Conservation (phyloP, 169 alveolate species). For the Plasmodium yoelii region DNA sequence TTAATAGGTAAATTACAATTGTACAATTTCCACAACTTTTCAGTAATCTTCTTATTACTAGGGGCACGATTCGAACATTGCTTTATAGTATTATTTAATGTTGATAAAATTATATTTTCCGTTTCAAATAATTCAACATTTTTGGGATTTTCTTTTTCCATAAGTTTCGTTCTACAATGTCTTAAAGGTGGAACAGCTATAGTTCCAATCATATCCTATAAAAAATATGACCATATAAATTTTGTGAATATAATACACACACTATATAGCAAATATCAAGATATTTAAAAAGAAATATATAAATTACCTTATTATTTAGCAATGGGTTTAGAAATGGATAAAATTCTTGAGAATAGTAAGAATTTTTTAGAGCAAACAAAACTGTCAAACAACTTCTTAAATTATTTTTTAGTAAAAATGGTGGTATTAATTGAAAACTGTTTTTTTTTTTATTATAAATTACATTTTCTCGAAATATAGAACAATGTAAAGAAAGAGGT, state of each 20-base stretch:
- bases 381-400: conserved; percentile 67
- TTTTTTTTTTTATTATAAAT: conserved; percentile 58
- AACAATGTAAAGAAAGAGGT: conserved; percentile 56
- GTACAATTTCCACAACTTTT: conserved; percentile 67
- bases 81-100: conserved; percentile 38
- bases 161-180: conserved; percentile 57
- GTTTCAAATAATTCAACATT: conserved; percentile 53
- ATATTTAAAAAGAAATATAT: not conserved
- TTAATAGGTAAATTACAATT: conserved; percentile 73
- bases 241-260: too few relatives aligned
- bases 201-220: conserved; percentile 69
- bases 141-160: conserved; percentile 60
- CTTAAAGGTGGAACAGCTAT: conserved; percentile 73
- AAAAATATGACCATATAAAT: not conserved
- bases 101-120: conserved; percentile 36
- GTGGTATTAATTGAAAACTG: conserved; percentile 54
- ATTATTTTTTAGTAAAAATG: conserved; percentile 54
- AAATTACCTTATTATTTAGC: conserved; percentile 52
- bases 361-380: conserved; percentile 54
- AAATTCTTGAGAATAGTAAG: conserved; percentile 67
- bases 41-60: conserved; percentile 22
- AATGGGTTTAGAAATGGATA: conserved; percentile 71
- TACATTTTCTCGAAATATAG: conserved; percentile 72
- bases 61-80: not conserved
- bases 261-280: too few relatives aligned